phyloP scores from a whole-genome alignment of 2,329 filamentous ascomycete genomes.

The Aurifilum marmelostoma region DNA sequence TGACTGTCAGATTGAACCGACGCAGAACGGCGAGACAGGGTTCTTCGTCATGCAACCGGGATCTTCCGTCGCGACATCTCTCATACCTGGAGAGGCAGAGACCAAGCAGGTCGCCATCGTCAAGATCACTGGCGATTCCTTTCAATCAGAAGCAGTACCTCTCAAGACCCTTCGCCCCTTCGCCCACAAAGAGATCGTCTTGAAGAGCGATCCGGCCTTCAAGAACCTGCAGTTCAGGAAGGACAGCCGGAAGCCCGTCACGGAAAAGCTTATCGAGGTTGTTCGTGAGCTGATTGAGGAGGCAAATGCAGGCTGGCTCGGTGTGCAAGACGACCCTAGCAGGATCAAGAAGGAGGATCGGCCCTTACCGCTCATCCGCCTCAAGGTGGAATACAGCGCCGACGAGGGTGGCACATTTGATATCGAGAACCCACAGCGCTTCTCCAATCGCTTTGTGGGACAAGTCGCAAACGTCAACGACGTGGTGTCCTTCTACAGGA shows the following conservation, averaged over 20 bases:
- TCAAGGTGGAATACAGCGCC: slow-evolving; percentile 88
- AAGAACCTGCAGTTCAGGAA: slow-evolving; percentile 77
- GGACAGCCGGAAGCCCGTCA: slow-evolving; percentile 82
- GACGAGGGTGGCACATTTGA: slow-evolving; percentile 86
- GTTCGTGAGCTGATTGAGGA: slow-evolving; percentile 88
- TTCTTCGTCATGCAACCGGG: slow-evolving; percentile 98
- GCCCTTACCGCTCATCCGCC: slow-evolving; percentile 81
- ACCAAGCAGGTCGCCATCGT: slow-evolving; percentile 89
- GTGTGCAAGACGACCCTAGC: slow-evolving; percentile 69
- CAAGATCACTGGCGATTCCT: slow-evolving; percentile 80
- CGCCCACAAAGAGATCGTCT: slow-evolving; percentile 78
- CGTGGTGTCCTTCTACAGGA: slow-evolving; percentile 89
- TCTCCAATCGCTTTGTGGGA: slow-evolving; percentile 89
- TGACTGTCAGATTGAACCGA: slow-evolving; percentile 88
- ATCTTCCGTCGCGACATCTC: slow-evolving; percentile 91
- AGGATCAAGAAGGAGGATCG: slow-evolving; percentile 61
- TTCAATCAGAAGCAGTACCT: slow-evolving; percentile 77
- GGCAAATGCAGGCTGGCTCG: slow-evolving; percentile 79
- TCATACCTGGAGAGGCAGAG: slow-evolving; percentile 87
- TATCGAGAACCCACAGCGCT: slow-evolving; percentile 92
- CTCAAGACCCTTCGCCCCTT: slow-evolving; percentile 91
- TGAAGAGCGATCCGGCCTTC: slow-evolving; percentile 76
- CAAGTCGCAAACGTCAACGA: slow-evolving; percentile 93
- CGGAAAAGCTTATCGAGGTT: slow-evolving; percentile 72
- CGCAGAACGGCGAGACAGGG: slow-evolving; percentile 79